phyloP scores from a whole-genome alignment of 2,329 filamentous ascomycete species.

The Cordyceps cicadae region DNA sequence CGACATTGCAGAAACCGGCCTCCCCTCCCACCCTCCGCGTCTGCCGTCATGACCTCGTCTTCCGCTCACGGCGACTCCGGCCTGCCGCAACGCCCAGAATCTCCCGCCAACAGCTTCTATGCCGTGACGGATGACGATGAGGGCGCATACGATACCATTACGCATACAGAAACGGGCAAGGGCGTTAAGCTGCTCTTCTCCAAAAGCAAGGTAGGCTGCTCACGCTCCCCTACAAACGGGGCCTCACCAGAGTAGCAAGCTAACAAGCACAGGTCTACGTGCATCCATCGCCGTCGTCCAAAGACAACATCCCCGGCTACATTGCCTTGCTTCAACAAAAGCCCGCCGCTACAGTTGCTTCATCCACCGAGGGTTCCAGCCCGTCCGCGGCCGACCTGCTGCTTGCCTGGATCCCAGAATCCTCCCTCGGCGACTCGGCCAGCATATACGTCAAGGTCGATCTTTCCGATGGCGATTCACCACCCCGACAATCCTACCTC shows the following conservation, averaged over 20 bases:
- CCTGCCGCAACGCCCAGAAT: constrained; percentile 27
- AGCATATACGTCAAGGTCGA: constrained; percentile 95
- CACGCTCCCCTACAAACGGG: constrained; percentile 13
- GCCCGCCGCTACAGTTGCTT: constrained; percentile 32
- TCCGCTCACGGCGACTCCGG: neutral
- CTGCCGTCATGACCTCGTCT: neutral
- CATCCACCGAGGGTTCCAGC: constrained; percentile 27
- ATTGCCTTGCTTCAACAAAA: constrained; percentile 92
- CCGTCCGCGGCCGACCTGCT: constrained; percentile 64
- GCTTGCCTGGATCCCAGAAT: constrained; percentile 89
- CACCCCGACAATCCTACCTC: constrained; percentile 78
- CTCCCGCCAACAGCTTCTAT: constrained; percentile 83
- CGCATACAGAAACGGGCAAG: constrained; percentile 64
- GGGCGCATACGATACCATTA: constrained; percentile 88
- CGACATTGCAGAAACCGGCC: neutral
- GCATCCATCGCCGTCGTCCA: constrained; percentile 84
- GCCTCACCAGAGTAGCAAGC: constrained; percentile 5
- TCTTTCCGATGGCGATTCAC: constrained; percentile 68
- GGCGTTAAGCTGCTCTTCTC: constrained; percentile 92
- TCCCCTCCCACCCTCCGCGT: neutral
- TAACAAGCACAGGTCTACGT: constrained; percentile 67
- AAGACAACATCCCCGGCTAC: constrained; percentile 93
- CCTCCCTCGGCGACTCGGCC: constrained; percentile 74
- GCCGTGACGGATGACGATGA: constrained; percentile 96
- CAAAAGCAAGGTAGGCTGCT: constrained; percentile 94